Conservation (phyloP, 208 protist genomes). For the Sergeia podlipaevii region DNA sequence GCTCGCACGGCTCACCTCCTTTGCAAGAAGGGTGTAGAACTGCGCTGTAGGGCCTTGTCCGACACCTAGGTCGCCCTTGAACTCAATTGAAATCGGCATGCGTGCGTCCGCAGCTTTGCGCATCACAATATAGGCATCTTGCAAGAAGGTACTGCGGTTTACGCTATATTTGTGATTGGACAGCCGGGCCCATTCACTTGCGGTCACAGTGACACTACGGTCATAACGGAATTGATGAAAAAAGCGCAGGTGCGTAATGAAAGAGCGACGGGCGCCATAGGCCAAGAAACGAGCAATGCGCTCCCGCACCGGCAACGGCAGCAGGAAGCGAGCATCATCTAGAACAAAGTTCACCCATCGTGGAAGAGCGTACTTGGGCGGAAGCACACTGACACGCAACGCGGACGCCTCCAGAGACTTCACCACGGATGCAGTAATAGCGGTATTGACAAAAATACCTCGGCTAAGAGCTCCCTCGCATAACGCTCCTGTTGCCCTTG, state of each 20-base stretch:
- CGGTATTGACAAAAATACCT: constrained; percentile 38
- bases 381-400: constrained; percentile 73
- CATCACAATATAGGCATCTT: constrained; percentile 63
- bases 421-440: constrained; percentile 42
- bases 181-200: constrained; percentile 61
- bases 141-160: constrained; percentile 47
- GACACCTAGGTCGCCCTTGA: constrained; percentile 84
- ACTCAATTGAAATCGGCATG: constrained; percentile 84
- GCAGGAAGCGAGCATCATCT: constrained; percentile 61
- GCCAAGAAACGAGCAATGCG: constrained; percentile 69
- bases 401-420: constrained; percentile 71
- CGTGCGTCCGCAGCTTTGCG: constrained; percentile 62
- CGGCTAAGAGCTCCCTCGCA: constrained; percentile 10
- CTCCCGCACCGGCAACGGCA: constrained; percentile 50
- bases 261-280: constrained; percentile 68
- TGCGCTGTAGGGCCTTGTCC: constrained; percentile 88
- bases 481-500: constrained; percentile 1
- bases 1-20: constrained; percentile 34
- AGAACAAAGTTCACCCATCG: constrained; percentile 82
- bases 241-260: constrained; percentile 55
- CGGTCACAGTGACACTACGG: constrained; percentile 26
- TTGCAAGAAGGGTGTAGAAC: constrained; percentile 83
- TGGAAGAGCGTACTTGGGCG: constrained; percentile 65
- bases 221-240: constrained; percentile 47
- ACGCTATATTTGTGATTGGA: constrained; percentile 85